Conservation (phyloP, 768 basidiomycete species). For the Lenzites betulinus region DNA sequence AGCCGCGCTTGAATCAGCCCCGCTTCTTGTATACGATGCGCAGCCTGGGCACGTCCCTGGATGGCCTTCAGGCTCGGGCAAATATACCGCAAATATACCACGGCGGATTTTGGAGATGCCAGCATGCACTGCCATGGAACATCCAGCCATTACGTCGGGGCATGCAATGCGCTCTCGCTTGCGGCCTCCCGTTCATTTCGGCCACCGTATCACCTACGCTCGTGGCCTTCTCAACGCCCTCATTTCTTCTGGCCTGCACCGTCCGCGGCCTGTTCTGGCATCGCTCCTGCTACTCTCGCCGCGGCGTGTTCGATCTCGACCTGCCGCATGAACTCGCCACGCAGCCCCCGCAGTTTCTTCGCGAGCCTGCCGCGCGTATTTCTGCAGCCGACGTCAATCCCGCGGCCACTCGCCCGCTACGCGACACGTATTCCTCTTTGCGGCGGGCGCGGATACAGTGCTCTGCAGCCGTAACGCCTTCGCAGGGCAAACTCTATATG, state of each 20-base stretch:
- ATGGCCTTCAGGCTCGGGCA: too few relatives aligned
- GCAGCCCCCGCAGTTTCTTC: too few relatives aligned
- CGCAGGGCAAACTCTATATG: not conserved
- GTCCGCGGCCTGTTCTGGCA: not conserved
- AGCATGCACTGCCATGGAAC: not conserved
- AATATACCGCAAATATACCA: not conserved
- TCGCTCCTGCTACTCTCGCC: slow-evolving; percentile 3
- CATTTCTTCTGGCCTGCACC: slow-evolving; percentile 11
- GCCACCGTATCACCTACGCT: slow-evolving; percentile 7
- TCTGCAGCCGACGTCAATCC: slow-evolving; percentile 4
- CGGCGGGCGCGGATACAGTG: not conserved
- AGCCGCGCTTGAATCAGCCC: slow-evolving; percentile 15
- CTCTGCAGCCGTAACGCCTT: not conserved
- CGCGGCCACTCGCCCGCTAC: not conserved
- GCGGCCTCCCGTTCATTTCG: slow-evolving; percentile 10
- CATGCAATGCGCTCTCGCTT: not conserved
- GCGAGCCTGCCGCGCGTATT: not conserved
- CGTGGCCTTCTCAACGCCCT: slow-evolving; percentile 8
- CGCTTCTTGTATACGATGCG: not conserved
- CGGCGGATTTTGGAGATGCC: not conserved
- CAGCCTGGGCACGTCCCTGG: not conserved
- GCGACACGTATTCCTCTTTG: not conserved
- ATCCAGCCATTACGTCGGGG: slow-evolving; percentile 1
- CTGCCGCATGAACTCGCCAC: not conserved
- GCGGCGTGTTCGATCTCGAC: slow-evolving; percentile 7